A percentile compares a stretch with the other conserved stretches of the same genome.
phyloP scores from a whole-genome alignment of 23 red algal species.

The Pyropia haitanensis region DNA sequence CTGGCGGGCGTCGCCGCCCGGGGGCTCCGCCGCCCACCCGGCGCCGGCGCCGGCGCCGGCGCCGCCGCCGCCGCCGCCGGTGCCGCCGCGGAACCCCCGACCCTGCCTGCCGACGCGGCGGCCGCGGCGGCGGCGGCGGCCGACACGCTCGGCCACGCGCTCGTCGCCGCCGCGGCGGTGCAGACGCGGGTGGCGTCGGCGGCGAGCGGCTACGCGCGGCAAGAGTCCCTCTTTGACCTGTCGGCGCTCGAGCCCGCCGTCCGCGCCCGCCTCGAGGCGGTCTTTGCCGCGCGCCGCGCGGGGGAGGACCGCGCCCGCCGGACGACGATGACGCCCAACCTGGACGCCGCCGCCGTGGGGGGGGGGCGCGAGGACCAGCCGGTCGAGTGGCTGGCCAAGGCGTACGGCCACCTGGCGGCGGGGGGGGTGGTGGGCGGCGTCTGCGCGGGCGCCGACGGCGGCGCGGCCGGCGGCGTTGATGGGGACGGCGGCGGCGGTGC shows the following conservation, averaged over 20 bases:
- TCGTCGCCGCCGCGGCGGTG: too few relatives aligned
- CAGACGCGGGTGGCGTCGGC: background rate
- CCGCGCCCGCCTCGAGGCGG: slow-evolving; percentile 32
- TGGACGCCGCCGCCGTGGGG: slow-evolving; percentile 70
- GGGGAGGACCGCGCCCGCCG: slow-evolving; percentile 60
- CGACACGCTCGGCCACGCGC: too few relatives aligned
- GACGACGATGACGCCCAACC: slow-evolving; percentile 81
- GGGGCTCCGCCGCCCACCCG: background rate
- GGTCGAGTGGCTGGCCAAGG: slow-evolving; percentile 90
- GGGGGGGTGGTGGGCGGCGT: background rate
- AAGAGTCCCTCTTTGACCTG: slow-evolving; percentile 72
- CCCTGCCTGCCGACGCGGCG: too few relatives aligned
- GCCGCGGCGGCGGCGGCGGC: too few relatives aligned
- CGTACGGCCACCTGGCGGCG: slow-evolving; percentile 21
- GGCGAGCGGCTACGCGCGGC: slow-evolving; percentile 21
- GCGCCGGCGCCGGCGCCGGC: too few relatives aligned
- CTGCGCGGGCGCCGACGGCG: background rate
- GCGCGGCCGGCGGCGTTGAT: slow-evolving; percentile 4
- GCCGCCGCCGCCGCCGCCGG: too few relatives aligned
- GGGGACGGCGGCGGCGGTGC: background rate
- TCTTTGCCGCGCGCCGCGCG: slow-evolving; percentile 57
- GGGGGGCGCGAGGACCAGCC: slow-evolving; percentile 52
- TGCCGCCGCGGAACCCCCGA: too few relatives aligned
- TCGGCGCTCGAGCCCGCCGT: slow-evolving; percentile 46
- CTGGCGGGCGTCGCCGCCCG: slow-evolving; percentile 68